Conservation (phyloP, 345 rosid species). For the Dimocarpus longan region DNA sequence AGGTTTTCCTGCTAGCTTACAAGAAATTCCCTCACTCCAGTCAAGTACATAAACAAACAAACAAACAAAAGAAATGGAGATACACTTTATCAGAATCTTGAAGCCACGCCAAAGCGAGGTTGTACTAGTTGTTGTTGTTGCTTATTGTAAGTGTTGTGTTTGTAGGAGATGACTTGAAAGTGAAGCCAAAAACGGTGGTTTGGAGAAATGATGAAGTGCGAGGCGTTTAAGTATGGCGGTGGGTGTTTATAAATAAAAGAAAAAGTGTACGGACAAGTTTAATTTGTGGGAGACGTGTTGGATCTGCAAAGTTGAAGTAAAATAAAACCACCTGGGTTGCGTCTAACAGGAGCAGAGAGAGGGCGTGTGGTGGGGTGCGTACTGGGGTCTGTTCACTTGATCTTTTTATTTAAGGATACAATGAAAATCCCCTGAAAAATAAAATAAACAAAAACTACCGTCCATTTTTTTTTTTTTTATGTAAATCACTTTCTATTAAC, state of each 20-base stretch:
- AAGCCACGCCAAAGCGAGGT: not conserved
- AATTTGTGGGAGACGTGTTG: constrained; percentile 23
- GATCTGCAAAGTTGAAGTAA: constrained; percentile 15
- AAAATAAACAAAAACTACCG: no score
- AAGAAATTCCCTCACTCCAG: not conserved
- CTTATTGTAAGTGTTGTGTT: not conserved
- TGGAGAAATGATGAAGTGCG: constrained; percentile 12
- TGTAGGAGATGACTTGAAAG: not conserved
- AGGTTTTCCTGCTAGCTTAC: not conserved
- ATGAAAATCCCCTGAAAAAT: no score
- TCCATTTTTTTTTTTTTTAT: no score
- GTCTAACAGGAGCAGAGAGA: not conserved
- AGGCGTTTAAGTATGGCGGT: not conserved
- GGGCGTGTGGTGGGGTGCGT: not conserved
- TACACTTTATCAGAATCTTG: not conserved
- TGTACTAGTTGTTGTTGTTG: not conserved
- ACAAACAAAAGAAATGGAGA: not conserved
- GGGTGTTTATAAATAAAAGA: not conserved
- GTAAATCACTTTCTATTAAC: no score
- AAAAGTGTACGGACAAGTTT: not conserved
- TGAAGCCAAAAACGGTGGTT: not conserved
- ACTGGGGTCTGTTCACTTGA: not conserved
- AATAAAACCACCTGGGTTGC: constrained; percentile 1
- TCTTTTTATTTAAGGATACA: not conserved
- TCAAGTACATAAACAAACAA: not conserved